These are phyloP conservation scores for Plasmopara viticola DNA, from an alignment of 352 stramenopile species.

Conservation along the genomic window DNA sequence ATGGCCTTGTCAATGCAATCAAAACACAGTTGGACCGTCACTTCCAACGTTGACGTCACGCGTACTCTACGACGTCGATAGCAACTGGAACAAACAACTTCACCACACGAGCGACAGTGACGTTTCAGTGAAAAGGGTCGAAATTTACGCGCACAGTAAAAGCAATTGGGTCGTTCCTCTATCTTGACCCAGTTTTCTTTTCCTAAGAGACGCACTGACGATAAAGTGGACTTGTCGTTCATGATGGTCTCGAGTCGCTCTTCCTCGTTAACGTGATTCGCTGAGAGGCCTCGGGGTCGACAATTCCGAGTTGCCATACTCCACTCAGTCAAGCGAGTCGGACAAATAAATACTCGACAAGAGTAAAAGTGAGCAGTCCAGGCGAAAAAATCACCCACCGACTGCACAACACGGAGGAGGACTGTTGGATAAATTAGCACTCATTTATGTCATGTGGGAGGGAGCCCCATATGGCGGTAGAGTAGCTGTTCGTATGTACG, in stretches of 20 bases:
- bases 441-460: constrained; percentile 18
- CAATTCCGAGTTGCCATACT: constrained; percentile 19
- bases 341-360: constrained; percentile 22
- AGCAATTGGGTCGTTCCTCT: constrained; percentile 60
- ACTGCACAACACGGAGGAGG: constrained; percentile 18
- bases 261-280: constrained; percentile 39
- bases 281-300: constrained; percentile 46
- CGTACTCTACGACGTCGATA: constrained; percentile 54
- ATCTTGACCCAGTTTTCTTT: constrained; percentile 75
- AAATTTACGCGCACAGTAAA: constrained; percentile 76
- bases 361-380: constrained; percentile 16
- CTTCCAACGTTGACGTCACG: constrained; percentile 24
- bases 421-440: constrained; percentile 7
- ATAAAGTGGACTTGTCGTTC: constrained; percentile 49
- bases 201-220: constrained; percentile 35
- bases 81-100: constrained; percentile 74
- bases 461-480: constrained; percentile 14
- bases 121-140: constrained; percentile 68
- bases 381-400: background rate
- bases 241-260: constrained; percentile 54
- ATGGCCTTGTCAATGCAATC: constrained; percentile 74
- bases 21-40: constrained; percentile 60
- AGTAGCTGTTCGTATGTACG: constrained; percentile 19
- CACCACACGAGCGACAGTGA: constrained; percentile 74
- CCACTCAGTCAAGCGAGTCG: constrained; percentile 3